Conservation (phyloP, 371 early-diverging fungal species). For the Mortierella sp. region DNA sequence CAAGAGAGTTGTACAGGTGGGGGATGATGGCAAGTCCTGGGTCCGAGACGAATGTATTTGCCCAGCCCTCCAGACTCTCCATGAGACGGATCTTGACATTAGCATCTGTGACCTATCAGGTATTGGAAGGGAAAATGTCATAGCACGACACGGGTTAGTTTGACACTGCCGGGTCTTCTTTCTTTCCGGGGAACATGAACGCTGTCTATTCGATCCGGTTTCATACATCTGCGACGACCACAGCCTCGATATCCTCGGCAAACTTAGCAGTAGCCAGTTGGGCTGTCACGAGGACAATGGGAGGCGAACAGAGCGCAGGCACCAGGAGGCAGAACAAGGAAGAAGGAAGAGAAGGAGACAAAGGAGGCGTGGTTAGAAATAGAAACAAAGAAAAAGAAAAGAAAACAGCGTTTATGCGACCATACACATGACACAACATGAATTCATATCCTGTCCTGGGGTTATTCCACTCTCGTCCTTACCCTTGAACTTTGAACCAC, state of each 20-base stretch:
- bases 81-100: constrained; percentile 57
- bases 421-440: not conserved
- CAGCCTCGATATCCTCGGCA: constrained; percentile 55
- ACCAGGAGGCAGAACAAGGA: not conserved
- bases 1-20: constrained; percentile 39
- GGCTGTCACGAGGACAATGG: constrained; percentile 25
- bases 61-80: constrained; percentile 55
- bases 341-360: not conserved
- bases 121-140: not conserved
- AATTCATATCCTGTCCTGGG: not conserved
- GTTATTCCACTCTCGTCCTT: not conserved
- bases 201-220: not conserved
- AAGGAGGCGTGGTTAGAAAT: not conserved
- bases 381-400: not conserved
- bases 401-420: not conserved
- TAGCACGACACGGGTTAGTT: not conserved
- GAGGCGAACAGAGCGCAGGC: constrained; percentile 5
- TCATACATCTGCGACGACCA: constrained; percentile 50
- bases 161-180: not conserved
- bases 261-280: constrained; percentile 54
- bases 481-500: constrained; percentile 58
- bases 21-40: constrained; percentile 52
- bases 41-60: constrained; percentile 31
- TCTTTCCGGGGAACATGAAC: not conserved
- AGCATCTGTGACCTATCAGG: constrained; percentile 41